A percentile compares a stretch with the other conserved stretches of the same genome.
Evolutionary conservation across 345 rosid genomes (phyloP).

Genomic region (Citrus reticulata): DNA sequence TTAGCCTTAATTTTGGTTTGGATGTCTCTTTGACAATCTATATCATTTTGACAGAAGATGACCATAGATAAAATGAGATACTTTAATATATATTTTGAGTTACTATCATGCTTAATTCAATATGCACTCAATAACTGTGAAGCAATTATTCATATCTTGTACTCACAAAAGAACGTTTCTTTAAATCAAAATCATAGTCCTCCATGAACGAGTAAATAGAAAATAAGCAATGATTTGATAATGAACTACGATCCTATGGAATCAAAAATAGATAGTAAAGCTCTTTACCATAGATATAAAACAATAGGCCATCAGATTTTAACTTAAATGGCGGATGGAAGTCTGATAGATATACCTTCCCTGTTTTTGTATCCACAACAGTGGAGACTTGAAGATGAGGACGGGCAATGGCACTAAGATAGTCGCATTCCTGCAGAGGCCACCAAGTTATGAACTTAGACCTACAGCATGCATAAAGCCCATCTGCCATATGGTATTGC

Average conservation of each 20-base stretch:
- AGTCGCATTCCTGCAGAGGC: slow-evolving; percentile 82
- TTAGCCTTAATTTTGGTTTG: not conserved
- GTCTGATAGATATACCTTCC: slow-evolving; percentile 54
- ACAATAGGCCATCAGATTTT: slow-evolving; percentile 1
- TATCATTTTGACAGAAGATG: not conserved
- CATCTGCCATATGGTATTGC: slow-evolving; percentile 3
- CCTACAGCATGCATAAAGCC: not conserved
- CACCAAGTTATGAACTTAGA: slow-evolving; percentile 11
- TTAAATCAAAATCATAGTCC: not conserved
- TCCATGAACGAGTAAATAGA: not conserved
- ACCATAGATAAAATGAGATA: not conserved
- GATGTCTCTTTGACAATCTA: not conserved
- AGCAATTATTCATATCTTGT: not conserved
- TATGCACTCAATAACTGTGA: not conserved
- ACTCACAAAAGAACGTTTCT: not conserved
- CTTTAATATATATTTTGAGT: not conserved
- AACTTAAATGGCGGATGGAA: slow-evolving; percentile 5
- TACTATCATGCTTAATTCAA: not conserved
- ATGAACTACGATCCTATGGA: not conserved
- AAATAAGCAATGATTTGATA: not conserved
- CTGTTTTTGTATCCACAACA: slow-evolving; percentile 86
- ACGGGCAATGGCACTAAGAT: slow-evolving; percentile 69
- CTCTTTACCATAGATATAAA: not conserved
- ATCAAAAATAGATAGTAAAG: not conserved
- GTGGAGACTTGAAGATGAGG: slow-evolving; percentile 83